These are phyloP conservation scores for Cercospora citrullina DNA, from an alignment of 2,329 filamentous ascomycete genomes.

Conservation along the genomic window DNA sequence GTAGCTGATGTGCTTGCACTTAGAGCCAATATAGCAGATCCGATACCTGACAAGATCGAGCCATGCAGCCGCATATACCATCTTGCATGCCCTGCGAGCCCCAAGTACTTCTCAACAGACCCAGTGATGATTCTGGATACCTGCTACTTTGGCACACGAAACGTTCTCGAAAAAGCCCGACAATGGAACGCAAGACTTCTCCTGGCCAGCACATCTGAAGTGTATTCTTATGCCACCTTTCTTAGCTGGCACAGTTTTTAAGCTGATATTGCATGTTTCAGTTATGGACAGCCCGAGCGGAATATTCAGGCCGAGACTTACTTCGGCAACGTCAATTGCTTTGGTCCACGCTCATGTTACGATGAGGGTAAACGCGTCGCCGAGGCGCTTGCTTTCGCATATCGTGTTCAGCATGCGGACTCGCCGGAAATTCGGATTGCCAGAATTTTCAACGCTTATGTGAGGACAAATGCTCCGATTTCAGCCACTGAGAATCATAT, in stretches of 20 bases:
- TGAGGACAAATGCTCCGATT: background rate
- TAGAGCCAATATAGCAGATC: background rate
- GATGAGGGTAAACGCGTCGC: conserved; percentile 20
- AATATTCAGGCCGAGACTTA: conserved; percentile 14
- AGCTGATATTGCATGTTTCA: background rate
- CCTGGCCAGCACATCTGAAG: conserved; percentile 4
- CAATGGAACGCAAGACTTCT: background rate
- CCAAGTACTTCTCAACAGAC: background rate
- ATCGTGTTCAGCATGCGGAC: background rate
- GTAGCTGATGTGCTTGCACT: background rate
- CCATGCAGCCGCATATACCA: conserved; percentile 1
- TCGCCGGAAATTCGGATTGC: background rate
- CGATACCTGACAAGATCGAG: background rate
- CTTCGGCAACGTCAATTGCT: conserved; percentile 18
- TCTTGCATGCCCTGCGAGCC: conserved; percentile 2
- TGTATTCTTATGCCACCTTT: background rate
- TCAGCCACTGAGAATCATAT: background rate
- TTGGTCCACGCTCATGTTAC: conserved; percentile 18
- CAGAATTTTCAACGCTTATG: background rate
- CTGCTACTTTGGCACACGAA: background rate
- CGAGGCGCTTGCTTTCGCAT: conserved; percentile 17
- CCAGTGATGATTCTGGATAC: background rate
- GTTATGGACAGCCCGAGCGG: conserved; percentile 4
- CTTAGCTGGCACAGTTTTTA: too few relatives aligned
- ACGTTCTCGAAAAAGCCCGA: background rate